Conservation (phyloP, 78 protist genomes). For the Dictyostelium brefeldianum region DNA sequence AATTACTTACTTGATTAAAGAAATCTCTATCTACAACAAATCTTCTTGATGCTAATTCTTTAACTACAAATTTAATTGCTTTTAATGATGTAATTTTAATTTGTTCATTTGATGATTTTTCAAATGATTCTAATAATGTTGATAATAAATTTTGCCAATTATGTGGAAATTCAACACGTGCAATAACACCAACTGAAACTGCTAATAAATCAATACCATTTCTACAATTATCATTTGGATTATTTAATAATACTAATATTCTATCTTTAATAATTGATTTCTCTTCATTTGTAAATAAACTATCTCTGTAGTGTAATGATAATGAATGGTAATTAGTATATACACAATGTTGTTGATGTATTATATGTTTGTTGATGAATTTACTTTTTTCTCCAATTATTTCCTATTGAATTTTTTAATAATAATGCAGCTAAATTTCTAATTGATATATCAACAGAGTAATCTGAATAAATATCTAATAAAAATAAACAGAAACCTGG, state of each 20-base stretch:
- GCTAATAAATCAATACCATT: constrained; percentile 14
- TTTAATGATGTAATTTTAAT: constrained; percentile 28
- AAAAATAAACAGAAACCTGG: background rate
- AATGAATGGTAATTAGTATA: too few relatives aligned
- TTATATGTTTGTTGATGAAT: background rate
- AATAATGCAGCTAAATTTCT: background rate
- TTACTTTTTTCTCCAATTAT: constrained; percentile 61
- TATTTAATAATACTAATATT: constrained; percentile 19
- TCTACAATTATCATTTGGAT: background rate
- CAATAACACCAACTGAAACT: constrained; percentile 8
- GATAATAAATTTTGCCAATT: constrained; percentile 63
- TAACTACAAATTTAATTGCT: constrained; percentile 32
- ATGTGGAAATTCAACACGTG: constrained; percentile 45
- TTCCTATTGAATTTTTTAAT: constrained; percentile 20
- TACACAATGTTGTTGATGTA: background rate
- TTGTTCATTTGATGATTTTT: background rate
- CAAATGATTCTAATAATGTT: constrained; percentile 5
- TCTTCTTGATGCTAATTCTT: constrained; percentile 62
- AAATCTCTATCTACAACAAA: constrained; percentile 6
- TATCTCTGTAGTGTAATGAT: background rate
- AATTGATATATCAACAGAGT: background rate
- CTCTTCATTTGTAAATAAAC: constrained; percentile 25
- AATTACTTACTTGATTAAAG: constrained; percentile 25
- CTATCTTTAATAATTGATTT: background rate
- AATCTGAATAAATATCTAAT: constrained; percentile 2